Evolutionary conservation across 805 yeast species (phyloP).

Genomic region (Metahyphopichia silvanorum): DNA sequence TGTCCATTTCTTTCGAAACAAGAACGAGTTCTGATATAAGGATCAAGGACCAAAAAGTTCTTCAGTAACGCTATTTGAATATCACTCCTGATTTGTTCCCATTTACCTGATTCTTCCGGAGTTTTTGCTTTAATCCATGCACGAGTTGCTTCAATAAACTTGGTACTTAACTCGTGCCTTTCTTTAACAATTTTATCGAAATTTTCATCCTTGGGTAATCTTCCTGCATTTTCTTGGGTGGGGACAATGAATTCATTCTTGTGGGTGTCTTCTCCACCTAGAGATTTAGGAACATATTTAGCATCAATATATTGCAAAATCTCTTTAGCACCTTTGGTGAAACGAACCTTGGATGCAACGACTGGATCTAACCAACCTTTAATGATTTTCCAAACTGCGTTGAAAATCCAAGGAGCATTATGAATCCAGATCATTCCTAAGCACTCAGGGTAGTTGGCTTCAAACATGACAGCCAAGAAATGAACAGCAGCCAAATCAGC

Average conservation of each 20-base stretch:
- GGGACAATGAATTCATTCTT: constrained; percentile 65
- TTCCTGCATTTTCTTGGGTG: constrained; percentile 65
- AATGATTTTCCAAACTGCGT: constrained; percentile 86
- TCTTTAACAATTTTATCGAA: constrained; percentile 41
- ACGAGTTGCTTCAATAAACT: constrained; percentile 60
- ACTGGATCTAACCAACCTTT: constrained; percentile 96
- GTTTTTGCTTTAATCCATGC: constrained; percentile 67
- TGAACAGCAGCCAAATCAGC: constrained; percentile 90
- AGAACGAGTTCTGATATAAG: constrained; percentile 73
- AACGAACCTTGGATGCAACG: constrained; percentile 85
- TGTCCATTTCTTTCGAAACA: constrained; percentile 68
- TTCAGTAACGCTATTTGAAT: constrained; percentile 50
- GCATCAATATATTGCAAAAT: constrained; percentile 58
- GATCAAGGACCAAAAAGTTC: constrained; percentile 69
- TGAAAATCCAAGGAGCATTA: constrained; percentile 94
- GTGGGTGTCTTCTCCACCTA: constrained; percentile 71
- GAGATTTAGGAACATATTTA: constrained; percentile 58
- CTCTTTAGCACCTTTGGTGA: constrained; percentile 71
- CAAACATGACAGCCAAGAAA: constrained; percentile 79
- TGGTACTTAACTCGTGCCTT: constrained; percentile 48
- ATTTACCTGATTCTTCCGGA: constrained; percentile 41
- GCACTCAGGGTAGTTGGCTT: constrained; percentile 92
- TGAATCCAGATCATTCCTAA: constrained; percentile 80
- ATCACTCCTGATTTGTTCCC: constrained; percentile 50
- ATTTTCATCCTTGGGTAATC: constrained; percentile 39